Base-by-base conservation (phyloP, 2,329 filamentous ascomycete genomes). In the Paracorniculantispora psalliotae region DNA sequence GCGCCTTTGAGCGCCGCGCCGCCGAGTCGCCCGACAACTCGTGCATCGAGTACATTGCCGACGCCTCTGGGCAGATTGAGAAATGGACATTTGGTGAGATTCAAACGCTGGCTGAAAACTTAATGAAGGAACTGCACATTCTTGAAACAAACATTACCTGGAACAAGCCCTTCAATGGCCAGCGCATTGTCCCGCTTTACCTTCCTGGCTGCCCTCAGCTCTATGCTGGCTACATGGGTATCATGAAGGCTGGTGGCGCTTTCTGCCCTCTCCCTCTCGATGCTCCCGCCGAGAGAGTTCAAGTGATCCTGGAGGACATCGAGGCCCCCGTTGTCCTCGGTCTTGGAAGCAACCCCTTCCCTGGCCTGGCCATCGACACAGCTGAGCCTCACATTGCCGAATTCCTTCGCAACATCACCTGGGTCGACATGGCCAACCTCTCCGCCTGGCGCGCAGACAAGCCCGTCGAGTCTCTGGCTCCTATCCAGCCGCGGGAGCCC, bases 161-260 rank as follows among this genome's bases (percentile, higher is more conserved):
- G 28, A 81, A 88, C 61, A 60, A 66, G 41, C 61, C 49, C 33
- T 61, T 61, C 10, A 53, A 53, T 19, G 59, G 52, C 49, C 57
- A 30, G 43, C 71, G 80, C 17, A 73, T 96, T 35, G 61, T 62
- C 19, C 61, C 61, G 2, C 46, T 62, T 7, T 60, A 61, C 47
- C 53, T 62, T 8, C 53, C 61, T n/a, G 52, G 49, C 15, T 52
- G 57, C 44, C 47, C 58, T 2, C 58, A 62, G 52, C 53, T 62
- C 9, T 54, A 54, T 33, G 53, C 59, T 7, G 50, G 51, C 4
- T 55, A 57, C 23, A 61, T 64, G 25, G 49, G 71, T 6, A 62
- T 63, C 15, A 57, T 55, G 50, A 61, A 61, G 54, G 54, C 54
- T 17, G 59, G 59, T 8, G 17, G 28, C 6, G 53, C 53, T 3